Conservation (phyloP, 2,329 filamentous ascomycete species). For the Arthrobotrys conoides region DNA sequence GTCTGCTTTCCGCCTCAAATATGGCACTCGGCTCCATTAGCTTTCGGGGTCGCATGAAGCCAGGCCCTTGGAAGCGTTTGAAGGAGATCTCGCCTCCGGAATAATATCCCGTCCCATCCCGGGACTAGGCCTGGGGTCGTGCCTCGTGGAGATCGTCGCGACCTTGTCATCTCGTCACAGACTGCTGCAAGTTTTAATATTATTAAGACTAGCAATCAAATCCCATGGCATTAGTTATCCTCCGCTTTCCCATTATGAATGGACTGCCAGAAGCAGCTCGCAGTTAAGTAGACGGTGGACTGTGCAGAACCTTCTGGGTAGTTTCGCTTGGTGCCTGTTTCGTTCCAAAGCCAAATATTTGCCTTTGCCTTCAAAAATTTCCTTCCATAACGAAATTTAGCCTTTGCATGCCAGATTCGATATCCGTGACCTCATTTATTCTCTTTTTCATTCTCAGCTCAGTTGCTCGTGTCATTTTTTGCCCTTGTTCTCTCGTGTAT, state of each 20-base stretch:
- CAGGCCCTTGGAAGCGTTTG: conserved; percentile 36
- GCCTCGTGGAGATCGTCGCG: conserved; percentile 54
- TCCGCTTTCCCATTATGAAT: not conserved
- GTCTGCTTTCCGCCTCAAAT: conserved; percentile 1
- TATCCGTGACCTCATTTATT: conserved; percentile 39
- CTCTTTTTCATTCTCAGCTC: conserved; percentile 2
- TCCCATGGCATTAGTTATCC: conserved; percentile 5
- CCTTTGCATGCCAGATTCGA: conserved; percentile 27
- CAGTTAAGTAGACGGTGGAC: conserved; percentile 2
- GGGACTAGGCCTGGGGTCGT: conserved; percentile 47
- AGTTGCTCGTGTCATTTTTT: conserved; percentile 13
- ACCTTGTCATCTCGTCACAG: conserved; percentile 45
- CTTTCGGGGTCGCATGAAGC: conserved; percentile 1
- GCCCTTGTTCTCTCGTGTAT: conserved; percentile 8
- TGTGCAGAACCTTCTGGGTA: conserved; percentile 28
- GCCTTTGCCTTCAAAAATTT: conserved; percentile 20
- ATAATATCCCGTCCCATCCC: conserved; percentile 53
- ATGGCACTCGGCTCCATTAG: not conserved
- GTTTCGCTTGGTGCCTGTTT: conserved; percentile 26
- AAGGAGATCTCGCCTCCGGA: conserved; percentile 55
- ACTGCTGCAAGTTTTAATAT: conserved; percentile 9
- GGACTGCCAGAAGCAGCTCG: not conserved
- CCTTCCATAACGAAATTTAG: conserved; percentile 26
- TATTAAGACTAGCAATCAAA: conserved; percentile 7
- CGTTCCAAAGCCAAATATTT: conserved; percentile 28